These are phyloP conservation scores for Tetrapisispora namnaoensis DNA, from an alignment of 805 yeast species.

Conservation along the genomic window DNA sequence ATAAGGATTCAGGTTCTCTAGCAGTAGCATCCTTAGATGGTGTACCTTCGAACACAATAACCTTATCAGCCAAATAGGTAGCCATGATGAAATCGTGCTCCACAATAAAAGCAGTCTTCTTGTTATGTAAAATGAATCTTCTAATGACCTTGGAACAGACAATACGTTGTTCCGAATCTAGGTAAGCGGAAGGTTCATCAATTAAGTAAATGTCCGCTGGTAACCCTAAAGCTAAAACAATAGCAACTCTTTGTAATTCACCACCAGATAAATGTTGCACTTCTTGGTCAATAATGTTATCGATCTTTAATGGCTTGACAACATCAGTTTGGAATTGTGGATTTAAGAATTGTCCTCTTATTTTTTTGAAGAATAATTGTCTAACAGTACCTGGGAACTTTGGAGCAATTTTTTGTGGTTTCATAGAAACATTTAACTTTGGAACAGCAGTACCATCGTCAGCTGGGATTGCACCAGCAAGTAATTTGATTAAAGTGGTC, in stretches of 20 bases:
- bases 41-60: constrained; percentile 92
- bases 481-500: constrained; percentile 89
- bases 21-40: constrained; percentile 86
- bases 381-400: constrained; percentile 98
- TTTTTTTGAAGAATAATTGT: constrained; percentile 92
- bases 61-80: constrained; percentile 96
- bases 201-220: constrained; percentile 94
- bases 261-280: constrained; percentile 98
- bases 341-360: constrained; percentile 83
- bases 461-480: constrained; percentile 88
- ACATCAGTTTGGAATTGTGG: constrained; percentile 99
- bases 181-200: constrained; percentile 98
- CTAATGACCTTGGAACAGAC: constrained; percentile 97
- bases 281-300: constrained; percentile 92
- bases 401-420: constrained; percentile 98
- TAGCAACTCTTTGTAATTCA: constrained; percentile 98
- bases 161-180: constrained; percentile 99
- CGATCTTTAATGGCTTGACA: constrained; percentile 87
- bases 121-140: constrained; percentile 90
- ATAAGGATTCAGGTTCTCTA: constrained; percentile 79
- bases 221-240: constrained; percentile 85
- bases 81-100: constrained; percentile 99
- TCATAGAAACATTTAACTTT: constrained; percentile 87
- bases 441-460: constrained; percentile 82
- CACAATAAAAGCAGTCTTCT: constrained; percentile 97